Evolutionary conservation across 2,329 filamentous ascomycete genomes (phyloP).

Genomic region (Cytospora chrysosperma): DNA sequence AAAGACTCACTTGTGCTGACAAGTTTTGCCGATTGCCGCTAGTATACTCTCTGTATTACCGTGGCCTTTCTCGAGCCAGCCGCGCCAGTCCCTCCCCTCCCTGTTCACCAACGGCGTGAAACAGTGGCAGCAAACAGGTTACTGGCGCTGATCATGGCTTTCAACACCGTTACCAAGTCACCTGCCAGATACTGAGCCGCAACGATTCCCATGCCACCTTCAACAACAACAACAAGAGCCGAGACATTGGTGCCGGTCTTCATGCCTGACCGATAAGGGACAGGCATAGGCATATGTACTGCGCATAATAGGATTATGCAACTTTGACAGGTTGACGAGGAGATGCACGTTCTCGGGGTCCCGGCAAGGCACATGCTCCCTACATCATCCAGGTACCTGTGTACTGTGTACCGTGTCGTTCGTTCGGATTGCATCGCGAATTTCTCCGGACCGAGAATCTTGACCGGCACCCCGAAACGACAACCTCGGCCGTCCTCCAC

Average conservation of each 20-base stretch:
- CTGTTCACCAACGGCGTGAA: constrained; percentile 1
- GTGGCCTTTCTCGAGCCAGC: constrained; percentile 4
- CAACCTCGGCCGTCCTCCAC: constrained; percentile 4
- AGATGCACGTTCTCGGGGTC: neutral
- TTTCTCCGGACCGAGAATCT: constrained; percentile 6
- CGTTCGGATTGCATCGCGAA: constrained; percentile 2
- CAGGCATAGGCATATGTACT: neutral
- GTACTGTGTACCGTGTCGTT: too few relatives aligned
- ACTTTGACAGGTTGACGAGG: neutral
- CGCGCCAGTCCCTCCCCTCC: neutral
- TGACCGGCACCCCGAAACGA: neutral
- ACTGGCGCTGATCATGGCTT: constrained; percentile 8
- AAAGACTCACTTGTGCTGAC: neutral
- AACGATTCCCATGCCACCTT: constrained; percentile 13
- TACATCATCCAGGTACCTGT: neutral
- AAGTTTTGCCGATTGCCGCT: neutral
- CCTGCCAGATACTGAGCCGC: neutral
- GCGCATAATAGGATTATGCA: constrained; percentile 6
- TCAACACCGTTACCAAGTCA: constrained; percentile 13
- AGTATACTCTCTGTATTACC: neutral
- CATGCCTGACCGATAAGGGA: neutral
- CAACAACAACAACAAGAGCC: too few relatives aligned
- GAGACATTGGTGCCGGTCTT: too few relatives aligned
- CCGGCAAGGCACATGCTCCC: neutral
- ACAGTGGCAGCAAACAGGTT: constrained; percentile 9